These are phyloP conservation scores for Withania somnifera DNA, from an alignment of 305 asterid species.

Conservation along the genomic window DNA sequence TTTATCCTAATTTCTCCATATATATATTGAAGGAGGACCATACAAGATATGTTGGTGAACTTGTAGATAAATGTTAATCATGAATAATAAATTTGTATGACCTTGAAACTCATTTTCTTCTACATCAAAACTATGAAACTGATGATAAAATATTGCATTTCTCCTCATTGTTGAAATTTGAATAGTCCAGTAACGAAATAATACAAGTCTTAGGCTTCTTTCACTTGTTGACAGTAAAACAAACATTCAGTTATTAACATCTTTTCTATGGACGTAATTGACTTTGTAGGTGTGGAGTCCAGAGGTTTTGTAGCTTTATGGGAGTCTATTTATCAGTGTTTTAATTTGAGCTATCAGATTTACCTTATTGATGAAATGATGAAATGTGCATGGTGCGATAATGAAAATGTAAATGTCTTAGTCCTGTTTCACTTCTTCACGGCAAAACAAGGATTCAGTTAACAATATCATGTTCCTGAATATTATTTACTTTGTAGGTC, in stretches of 20 bases:
- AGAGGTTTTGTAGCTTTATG: slow-evolving; percentile 47
- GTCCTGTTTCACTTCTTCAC: neutral
- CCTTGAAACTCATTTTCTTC: neutral
- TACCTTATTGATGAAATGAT: neutral
- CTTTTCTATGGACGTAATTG: neutral
- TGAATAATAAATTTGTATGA: neutral
- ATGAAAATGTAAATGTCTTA: neutral
- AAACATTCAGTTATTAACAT: neutral
- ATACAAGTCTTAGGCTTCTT: neutral
- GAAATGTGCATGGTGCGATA: neutral
- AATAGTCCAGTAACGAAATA: neutral
- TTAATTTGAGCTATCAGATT: slow-evolving; percentile 46
- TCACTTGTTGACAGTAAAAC: neutral
- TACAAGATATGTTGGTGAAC: neutral
- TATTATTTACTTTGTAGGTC: slow-evolving; percentile 34
- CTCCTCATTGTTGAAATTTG: neutral
- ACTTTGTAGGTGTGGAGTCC: slow-evolving; percentile 76
- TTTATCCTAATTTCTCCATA: neutral
- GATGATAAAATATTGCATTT: slow-evolving; percentile 24
- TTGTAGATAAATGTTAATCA: neutral
- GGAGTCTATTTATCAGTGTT: slow-evolving; percentile 68
- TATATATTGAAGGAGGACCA: neutral
- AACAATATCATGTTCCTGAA: neutral
- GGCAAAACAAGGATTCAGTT: neutral
- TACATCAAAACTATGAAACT: neutral